Evolutionary conservation across 768 basidiomycete genomes (phyloP).

Genomic region (Kwoniella heveanensis): DNA sequence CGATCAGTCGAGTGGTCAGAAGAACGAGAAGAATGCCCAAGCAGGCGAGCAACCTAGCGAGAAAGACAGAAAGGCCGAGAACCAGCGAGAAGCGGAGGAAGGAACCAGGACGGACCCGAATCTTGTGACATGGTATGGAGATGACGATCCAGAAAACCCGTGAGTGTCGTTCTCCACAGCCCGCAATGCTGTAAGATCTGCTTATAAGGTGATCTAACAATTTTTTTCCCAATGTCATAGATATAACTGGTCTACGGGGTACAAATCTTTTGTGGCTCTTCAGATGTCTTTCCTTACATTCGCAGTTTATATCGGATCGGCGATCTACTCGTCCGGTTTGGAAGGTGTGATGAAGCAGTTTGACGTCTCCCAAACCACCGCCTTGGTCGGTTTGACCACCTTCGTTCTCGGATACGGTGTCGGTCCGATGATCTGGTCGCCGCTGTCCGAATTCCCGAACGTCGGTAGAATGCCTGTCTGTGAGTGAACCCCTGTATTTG

Average conservation of each 20-base stretch:
- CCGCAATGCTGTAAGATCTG: neutral
- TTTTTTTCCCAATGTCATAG: neutral
- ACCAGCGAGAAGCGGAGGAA: constrained; percentile 12
- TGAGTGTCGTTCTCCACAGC: constrained; percentile 8
- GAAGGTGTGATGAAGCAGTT: constrained; percentile 20
- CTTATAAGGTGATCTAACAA: neutral
- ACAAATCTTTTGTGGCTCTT: constrained; percentile 19
- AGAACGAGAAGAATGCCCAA: constrained; percentile 4
- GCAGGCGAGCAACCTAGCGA: neutral
- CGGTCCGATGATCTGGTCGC: constrained; percentile 22
- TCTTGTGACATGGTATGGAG: constrained; percentile 24
- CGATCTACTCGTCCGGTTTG: constrained; percentile 21
- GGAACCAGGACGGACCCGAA: constrained; percentile 19
- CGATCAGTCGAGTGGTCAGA: neutral
- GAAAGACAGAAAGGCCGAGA: constrained; percentile 6
- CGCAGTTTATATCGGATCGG: constrained; percentile 20
- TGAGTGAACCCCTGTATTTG: no score
- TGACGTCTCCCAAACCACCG: constrained; percentile 18
- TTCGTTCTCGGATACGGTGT: constrained; percentile 19
- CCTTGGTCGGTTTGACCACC: constrained; percentile 15
- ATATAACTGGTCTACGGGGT: constrained; percentile 21
- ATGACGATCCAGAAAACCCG: constrained; percentile 33
- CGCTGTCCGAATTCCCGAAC: constrained; percentile 11
- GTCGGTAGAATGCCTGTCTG: constrained; percentile 23
- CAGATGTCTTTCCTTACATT: constrained; percentile 24